phyloP scores from a whole-genome alignment of 1,139 yeast genomes.

The Williopsis jadinii region DNA sequence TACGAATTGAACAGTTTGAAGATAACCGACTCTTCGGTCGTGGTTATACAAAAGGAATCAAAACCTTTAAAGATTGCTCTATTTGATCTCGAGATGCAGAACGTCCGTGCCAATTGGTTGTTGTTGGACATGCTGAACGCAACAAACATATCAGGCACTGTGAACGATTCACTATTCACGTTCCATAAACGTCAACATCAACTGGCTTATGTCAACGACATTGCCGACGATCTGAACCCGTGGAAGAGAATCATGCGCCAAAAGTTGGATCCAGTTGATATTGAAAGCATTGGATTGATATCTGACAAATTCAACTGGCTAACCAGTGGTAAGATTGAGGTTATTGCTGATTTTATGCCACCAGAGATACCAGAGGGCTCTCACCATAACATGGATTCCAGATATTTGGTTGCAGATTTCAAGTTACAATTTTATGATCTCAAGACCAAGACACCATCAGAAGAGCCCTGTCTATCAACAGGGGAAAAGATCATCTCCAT shows the following conservation, averaged over 20 bases:
- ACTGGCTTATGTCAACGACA: constrained; percentile 31
- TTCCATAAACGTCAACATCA: constrained; percentile 56
- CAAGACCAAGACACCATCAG: constrained; percentile 48
- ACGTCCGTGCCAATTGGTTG: constrained; percentile 49
- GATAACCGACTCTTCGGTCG: constrained; percentile 49
- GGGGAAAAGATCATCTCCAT: constrained; percentile 50
- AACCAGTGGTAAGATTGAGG: constrained; percentile 60
- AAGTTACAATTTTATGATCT: constrained; percentile 57
- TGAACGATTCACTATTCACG: constrained; percentile 68
- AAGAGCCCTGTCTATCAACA: constrained; percentile 46
- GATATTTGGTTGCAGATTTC: constrained; percentile 60
- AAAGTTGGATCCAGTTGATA: constrained; percentile 57
- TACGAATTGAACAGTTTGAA: constrained; percentile 48
- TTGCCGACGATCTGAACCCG: constrained; percentile 32
- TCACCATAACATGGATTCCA: constrained; percentile 15
- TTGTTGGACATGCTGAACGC: constrained; percentile 65
- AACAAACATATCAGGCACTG: constrained; percentile 61
- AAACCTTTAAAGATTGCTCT: constrained; percentile 45
- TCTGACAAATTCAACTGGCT: constrained; percentile 60
- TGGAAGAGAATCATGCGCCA: constrained; percentile 52
- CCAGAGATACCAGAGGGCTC: constrained; percentile 31
- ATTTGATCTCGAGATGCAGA: constrained; percentile 60
- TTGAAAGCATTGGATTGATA: constrained; percentile 32
- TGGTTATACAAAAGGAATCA: constrained; percentile 30
- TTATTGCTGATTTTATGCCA: constrained; percentile 62